Evolutionary conservation across 805 yeast species (phyloP).

Genomic region (Candida dendrica): DNA sequence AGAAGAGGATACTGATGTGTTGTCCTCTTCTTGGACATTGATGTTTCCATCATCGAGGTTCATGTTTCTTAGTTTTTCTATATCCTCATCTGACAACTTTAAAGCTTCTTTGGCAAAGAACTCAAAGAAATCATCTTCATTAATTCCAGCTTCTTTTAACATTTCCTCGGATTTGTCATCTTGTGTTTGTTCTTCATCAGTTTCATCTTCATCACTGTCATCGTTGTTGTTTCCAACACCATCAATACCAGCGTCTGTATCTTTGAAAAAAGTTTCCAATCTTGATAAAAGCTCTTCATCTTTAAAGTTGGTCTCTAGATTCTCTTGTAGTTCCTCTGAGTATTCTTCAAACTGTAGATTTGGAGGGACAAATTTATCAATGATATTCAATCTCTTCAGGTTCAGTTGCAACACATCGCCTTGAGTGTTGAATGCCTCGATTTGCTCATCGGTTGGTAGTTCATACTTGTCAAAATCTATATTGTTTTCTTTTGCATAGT

Average conservation of each 20-base stretch:
- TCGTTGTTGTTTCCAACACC: conserved; percentile 12
- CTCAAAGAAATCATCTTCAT: conserved; percentile 67
- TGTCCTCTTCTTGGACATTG: conserved; percentile 6
- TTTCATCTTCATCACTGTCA: conserved; percentile 4
- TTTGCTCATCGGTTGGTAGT: conserved; percentile 9
- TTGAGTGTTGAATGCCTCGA: conserved; percentile 6
- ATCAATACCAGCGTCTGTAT: conserved; percentile 15
- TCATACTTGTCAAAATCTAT: neutral
- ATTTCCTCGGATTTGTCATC: conserved; percentile 22
- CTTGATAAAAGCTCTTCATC: conserved; percentile 20
- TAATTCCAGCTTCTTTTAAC: conserved; percentile 29
- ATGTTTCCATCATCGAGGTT: conserved; percentile 13
- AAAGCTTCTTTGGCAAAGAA: conserved; percentile 50
- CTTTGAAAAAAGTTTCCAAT: conserved; percentile 18
- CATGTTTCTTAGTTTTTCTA: conserved; percentile 28
- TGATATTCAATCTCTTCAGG: conserved; percentile 14
- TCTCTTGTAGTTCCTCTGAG: conserved; percentile 1
- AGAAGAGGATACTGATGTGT: neutral
- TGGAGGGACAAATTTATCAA: conserved; percentile 15
- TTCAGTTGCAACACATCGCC: conserved; percentile 23
- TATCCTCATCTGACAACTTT: conserved; percentile 37
- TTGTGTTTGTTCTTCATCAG: conserved; percentile 16
- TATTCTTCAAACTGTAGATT: conserved; percentile 10
- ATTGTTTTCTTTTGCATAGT: conserved; percentile 1
- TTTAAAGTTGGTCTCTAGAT: conserved; percentile 1